Conservation (phyloP, 1,139 yeast species). For the Sugiyamaella sp. region DNA sequence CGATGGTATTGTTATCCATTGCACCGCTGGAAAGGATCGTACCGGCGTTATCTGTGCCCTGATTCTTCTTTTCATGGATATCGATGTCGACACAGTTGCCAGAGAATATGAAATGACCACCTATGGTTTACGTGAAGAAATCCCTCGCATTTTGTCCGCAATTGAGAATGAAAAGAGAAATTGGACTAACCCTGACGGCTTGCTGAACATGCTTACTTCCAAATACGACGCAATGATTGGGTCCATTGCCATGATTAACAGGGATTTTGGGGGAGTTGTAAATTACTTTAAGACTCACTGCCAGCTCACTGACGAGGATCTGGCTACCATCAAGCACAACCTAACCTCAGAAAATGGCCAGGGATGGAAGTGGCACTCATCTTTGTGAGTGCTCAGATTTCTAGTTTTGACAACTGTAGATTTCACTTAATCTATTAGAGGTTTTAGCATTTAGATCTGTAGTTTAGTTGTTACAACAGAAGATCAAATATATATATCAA, state of each 20-base stretch:
- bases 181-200: slow-evolving; percentile 43
- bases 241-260: slow-evolving; percentile 55
- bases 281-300: slow-evolving; percentile 53
- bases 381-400: slow-evolving; percentile 6
- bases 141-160: slow-evolving; percentile 30
- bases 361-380: slow-evolving; percentile 14
- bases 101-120: slow-evolving; percentile 77
- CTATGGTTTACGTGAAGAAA: slow-evolving; percentile 51
- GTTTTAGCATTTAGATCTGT: too few species aligned
- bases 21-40: slow-evolving; percentile 87
- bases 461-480: too few species aligned
- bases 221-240: slow-evolving; percentile 74
- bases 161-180: slow-evolving; percentile 25
- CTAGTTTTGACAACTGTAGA: too few species aligned
- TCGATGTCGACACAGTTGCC: slow-evolving; percentile 65
- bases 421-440: too few species aligned
- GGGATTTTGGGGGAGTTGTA: slow-evolving; percentile 59
- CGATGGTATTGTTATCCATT: slow-evolving; percentile 64
- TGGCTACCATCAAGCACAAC: slow-evolving; percentile 53
- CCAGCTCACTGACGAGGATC: slow-evolving; percentile 53
- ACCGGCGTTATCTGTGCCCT: slow-evolving; percentile 78
- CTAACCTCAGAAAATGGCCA: slow-evolving; percentile 38
- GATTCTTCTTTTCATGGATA: slow-evolving; percentile 62
- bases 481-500: too few species aligned
- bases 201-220: slow-evolving; percentile 63